Percentiles rank a stretch among this genome's conserved stretches.
Evolutionary conservation across 345 rosid genomes (phyloP).

Genomic region (Psidium guajava): DNA sequence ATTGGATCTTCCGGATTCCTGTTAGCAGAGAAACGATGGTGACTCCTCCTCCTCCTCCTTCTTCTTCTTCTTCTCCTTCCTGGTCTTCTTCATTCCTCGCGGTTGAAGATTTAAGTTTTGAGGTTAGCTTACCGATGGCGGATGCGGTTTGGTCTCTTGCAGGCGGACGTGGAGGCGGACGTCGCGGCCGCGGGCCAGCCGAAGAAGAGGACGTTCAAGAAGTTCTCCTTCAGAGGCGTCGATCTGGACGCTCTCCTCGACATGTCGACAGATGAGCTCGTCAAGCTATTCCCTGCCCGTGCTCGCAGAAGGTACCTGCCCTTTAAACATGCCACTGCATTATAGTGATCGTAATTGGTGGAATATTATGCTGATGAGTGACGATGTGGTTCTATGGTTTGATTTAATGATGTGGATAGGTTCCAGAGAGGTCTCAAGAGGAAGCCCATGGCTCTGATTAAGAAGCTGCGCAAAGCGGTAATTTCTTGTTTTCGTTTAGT

Average conservation of each 20-base stretch:
- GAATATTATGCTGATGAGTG: neutral
- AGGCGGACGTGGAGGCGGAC: slow-evolving; percentile 39
- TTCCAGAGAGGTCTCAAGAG: slow-evolving; percentile 84
- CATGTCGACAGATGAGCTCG: slow-evolving; percentile 93
- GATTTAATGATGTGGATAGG: slow-evolving; percentile 20
- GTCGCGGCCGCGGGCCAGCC: slow-evolving; percentile 26
- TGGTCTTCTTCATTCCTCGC: neutral
- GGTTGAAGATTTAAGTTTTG: neutral
- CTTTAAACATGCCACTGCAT: neutral
- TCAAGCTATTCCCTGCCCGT: slow-evolving; percentile 81
- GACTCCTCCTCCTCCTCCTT: neutral
- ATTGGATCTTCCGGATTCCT: neutral
- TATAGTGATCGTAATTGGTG: neutral
- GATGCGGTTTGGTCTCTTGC: neutral
- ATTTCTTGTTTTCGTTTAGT: neutral
- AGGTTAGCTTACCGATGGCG: neutral
- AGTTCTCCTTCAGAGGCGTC: slow-evolving; percentile 47
- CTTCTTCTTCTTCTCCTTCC: neutral
- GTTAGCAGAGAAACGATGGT: slow-evolving; percentile 17
- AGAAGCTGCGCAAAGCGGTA: slow-evolving; percentile 84
- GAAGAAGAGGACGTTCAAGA: slow-evolving; percentile 54
- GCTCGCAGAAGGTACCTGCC: slow-evolving; percentile 73
- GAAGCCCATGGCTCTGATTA: slow-evolving; percentile 82
- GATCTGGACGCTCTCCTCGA: slow-evolving; percentile 66
- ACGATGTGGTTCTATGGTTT: neutral